Evolutionary conservation across 805 yeast species (phyloP).

Genomic region (Pichia gijzeniarum): DNA sequence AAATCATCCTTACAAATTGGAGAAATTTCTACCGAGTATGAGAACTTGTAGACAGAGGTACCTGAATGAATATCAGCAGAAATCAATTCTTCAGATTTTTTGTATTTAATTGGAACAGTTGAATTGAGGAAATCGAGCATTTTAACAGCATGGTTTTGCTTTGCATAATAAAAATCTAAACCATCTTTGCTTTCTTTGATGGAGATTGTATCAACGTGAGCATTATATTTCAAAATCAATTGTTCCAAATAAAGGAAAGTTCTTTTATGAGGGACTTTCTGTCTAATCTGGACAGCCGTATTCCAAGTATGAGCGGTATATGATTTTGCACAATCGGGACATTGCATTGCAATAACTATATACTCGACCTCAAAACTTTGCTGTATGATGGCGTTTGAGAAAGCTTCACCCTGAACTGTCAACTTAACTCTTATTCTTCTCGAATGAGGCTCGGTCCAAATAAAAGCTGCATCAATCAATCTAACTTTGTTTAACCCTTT

Average conservation of each 20-base stretch:
- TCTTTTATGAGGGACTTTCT: slow-evolving; percentile 94
- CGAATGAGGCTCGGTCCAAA: slow-evolving; percentile 99
- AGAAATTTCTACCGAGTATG: slow-evolving; percentile 88
- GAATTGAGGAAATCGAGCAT: slow-evolving; percentile 86
- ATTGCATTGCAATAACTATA: slow-evolving; percentile 90
- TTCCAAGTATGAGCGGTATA: slow-evolving; percentile 97
- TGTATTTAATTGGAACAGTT: slow-evolving; percentile 77
- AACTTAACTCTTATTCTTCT: slow-evolving; percentile 86
- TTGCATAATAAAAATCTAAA: slow-evolving; percentile 85
- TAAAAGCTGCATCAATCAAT: slow-evolving; percentile 85
- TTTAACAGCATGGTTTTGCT: slow-evolving; percentile 84
- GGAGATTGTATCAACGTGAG: slow-evolving; percentile 89
- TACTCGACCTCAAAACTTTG: slow-evolving; percentile 94
- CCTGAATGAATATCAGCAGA: slow-evolving; percentile 92
- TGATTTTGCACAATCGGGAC: slow-evolving; percentile 97
- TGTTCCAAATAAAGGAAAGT: slow-evolving; percentile 95
- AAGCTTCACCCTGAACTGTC: slow-evolving; percentile 96
- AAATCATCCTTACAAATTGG: slow-evolving; percentile 97
- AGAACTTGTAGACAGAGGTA: slow-evolving; percentile 77
- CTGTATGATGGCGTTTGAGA: slow-evolving; percentile 84
- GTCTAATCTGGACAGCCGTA: slow-evolving; percentile 96
- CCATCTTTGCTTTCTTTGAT: slow-evolving; percentile 94
- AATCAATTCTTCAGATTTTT: slow-evolving; percentile 85
- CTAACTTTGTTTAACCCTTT: slow-evolving; percentile 84
- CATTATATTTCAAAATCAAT: slow-evolving; percentile 84